A percentile compares a stretch with the other conserved stretches of the same genome.
phyloP scores from a whole-genome alignment of 345 rosid species.

The Fremontodendron californicum region DNA sequence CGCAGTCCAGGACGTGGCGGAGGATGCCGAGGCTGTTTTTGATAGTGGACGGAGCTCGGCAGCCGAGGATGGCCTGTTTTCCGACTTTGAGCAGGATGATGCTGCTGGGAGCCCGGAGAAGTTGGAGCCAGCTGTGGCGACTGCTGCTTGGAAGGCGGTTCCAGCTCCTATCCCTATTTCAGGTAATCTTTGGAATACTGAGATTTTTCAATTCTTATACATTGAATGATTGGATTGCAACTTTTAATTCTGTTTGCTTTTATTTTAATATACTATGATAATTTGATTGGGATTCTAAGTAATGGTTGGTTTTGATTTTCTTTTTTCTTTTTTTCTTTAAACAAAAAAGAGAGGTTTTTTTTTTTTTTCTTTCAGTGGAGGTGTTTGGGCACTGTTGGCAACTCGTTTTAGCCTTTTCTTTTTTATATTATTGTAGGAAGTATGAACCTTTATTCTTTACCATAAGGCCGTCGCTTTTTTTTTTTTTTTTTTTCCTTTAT shows the following conservation, averaged over 20 bases:
- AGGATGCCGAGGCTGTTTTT: slow-evolving; percentile 39
- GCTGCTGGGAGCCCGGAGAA: slow-evolving; percentile 39
- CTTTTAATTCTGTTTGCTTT: neutral
- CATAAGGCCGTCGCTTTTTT: too few species aligned
- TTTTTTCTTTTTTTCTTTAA: too few species aligned
- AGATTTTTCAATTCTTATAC: neutral
- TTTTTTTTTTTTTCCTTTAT: too few species aligned
- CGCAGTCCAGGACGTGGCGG: slow-evolving; percentile 17
- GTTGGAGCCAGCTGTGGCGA: slow-evolving; percentile 21
- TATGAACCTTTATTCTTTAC: neutral
- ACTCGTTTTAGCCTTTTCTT: neutral
- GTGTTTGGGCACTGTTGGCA: slow-evolving; percentile 2
- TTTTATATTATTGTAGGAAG: neutral
- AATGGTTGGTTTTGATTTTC: neutral
- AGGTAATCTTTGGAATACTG: slow-evolving; percentile 30
- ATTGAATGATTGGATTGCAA: neutral
- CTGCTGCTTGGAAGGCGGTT: slow-evolving; percentile 23
- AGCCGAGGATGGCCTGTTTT: slow-evolving; percentile 65
- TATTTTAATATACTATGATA: neutral
- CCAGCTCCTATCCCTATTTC: slow-evolving; percentile 37
- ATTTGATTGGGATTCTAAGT: neutral
- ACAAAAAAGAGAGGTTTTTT: too few species aligned
- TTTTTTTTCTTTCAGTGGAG: neutral
- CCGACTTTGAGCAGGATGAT: slow-evolving; percentile 69
- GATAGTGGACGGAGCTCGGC: slow-evolving; percentile 70